phyloP scores from a whole-genome alignment of 2,329 filamentous ascomycete species.

The Juglanconis sp. region DNA sequence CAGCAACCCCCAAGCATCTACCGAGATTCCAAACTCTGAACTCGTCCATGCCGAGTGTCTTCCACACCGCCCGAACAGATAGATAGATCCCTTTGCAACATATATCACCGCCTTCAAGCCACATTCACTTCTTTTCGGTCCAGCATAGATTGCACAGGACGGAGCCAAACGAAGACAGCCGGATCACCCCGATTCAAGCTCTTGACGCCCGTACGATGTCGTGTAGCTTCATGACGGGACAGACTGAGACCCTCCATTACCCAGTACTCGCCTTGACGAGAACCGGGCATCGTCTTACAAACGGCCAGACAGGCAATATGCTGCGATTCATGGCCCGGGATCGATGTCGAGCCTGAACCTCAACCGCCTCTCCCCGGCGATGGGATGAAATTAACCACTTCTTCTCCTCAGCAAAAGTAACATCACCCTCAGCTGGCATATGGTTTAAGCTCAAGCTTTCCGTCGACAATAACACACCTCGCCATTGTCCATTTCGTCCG shows the following conservation, averaged over 20 bases:
- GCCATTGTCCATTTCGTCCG: background rate
- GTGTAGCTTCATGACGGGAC: slow-evolving; percentile 8
- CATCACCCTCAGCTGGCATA: background rate
- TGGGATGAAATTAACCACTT: background rate
- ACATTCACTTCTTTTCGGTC: slow-evolving; percentile 3
- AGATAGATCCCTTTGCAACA: background rate
- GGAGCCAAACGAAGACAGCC: background rate
- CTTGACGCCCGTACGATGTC: slow-evolving; percentile 12
- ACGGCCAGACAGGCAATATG: no score
- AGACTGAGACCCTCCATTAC: background rate
- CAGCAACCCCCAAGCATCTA: no score
- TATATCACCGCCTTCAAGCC: background rate
- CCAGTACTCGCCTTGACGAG: no score
- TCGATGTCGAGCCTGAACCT: background rate
- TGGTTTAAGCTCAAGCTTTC: background rate
- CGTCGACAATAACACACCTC: no score
- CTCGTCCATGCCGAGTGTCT: background rate
- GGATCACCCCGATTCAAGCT: background rate
- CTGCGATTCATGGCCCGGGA: background rate
- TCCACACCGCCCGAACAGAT: background rate
- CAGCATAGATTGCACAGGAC: background rate
- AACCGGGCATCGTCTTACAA: no score
- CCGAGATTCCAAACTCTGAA: background rate
- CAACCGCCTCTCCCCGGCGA: background rate
- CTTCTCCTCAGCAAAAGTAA: background rate